These are phyloP conservation scores for Geosmithia putterillii DNA, from an alignment of 2,329 filamentous ascomycete species.

Conservation along the genomic window DNA sequence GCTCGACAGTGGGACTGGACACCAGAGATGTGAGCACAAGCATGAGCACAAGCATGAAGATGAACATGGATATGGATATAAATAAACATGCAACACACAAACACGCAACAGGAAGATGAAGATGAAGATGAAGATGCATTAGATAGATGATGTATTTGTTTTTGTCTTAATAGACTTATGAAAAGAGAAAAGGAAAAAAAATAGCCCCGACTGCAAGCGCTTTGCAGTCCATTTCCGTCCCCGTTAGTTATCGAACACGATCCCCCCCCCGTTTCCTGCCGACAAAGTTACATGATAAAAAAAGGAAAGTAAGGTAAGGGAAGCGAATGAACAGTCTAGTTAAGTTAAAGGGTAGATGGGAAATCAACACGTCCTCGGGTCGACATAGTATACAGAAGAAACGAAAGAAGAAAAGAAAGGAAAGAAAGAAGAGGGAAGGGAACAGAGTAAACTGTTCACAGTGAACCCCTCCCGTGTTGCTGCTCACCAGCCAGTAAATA, in stretches of 20 bases:
- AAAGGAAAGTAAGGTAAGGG: background rate
- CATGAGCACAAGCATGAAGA: background rate
- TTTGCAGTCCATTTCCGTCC: no score
- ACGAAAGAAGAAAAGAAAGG: background rate
- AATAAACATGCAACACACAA: background rate
- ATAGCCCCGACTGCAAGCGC: no score
- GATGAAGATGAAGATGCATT: no score
- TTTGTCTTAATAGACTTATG: no score
- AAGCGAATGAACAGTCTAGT: background rate
- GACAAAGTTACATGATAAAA: background rate
- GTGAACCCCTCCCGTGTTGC: no score
- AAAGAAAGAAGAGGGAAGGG: background rate
- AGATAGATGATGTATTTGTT: no score
- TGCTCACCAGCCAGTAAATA: no score
- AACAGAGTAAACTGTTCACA: no score
- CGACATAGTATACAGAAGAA: background rate
- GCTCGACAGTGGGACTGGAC: slow-evolving; percentile 49
- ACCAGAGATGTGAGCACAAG: slow-evolving; percentile 23
- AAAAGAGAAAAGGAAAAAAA: no score
- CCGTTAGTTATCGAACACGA: no score
- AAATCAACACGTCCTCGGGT: background rate
- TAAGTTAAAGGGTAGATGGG: background rate
- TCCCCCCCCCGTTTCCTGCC: no score
- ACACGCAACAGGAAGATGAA: background rate
- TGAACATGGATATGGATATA: no score